These are phyloP conservation scores for Rhododendron simsii DNA, from an alignment of 148 eudicot genomes.

Conservation along the genomic window DNA sequence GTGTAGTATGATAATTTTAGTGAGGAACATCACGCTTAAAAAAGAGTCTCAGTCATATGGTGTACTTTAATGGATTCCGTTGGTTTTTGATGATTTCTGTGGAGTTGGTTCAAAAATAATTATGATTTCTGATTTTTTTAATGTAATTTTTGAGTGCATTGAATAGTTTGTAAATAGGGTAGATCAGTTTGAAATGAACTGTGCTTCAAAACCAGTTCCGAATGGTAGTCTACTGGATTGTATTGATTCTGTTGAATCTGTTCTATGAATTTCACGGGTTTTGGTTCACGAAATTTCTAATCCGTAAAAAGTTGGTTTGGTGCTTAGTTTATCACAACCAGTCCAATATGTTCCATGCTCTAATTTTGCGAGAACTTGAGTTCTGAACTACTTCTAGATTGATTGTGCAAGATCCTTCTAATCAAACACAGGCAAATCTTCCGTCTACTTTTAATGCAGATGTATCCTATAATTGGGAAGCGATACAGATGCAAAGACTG, in stretches of 20 bases:
- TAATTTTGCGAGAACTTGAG: neutral
- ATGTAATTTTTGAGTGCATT: neutral
- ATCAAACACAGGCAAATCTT: neutral
- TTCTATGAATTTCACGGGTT: neutral
- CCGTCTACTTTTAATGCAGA: conserved; percentile 23
- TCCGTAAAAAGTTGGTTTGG: neutral
- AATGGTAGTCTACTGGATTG: neutral
- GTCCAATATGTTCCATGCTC: neutral
- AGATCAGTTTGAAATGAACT: neutral
- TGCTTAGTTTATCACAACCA: neutral
- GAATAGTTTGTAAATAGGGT: neutral
- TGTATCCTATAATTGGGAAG: conserved; percentile 62
- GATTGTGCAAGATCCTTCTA: neutral
- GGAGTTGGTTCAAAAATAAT: neutral
- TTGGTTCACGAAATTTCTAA: neutral
- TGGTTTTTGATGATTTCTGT: neutral
- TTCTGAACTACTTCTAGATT: neutral
- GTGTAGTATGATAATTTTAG: neutral
- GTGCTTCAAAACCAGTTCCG: neutral
- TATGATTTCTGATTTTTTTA: neutral
- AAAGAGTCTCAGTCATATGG: neutral
- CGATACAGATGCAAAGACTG: conserved; percentile 65
- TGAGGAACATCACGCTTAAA: neutral
- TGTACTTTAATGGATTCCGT: neutral
- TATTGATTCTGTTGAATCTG: neutral